phyloP scores from a whole-genome alignment of 352 stramenopile genomes.

The Blastocystis sp. region DNA sequence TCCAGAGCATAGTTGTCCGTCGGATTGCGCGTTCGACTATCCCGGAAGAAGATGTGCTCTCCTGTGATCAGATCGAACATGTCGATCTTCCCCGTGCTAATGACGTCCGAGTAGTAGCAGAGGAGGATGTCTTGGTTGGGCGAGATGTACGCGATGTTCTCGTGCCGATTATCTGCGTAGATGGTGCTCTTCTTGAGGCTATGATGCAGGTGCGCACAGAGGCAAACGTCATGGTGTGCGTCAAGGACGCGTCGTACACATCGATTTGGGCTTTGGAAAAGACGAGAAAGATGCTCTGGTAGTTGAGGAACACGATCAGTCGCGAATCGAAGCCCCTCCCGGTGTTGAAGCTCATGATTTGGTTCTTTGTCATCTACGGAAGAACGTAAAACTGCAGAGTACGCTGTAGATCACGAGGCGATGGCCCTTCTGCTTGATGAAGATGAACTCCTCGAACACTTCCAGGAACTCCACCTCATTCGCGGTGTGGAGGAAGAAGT shows the following conservation, averaged over 20 bases:
- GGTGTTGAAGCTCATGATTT: conserved; percentile 8
- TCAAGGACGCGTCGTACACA: conserved; percentile 24
- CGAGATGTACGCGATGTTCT: conserved; percentile 48
- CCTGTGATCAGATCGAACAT: conserved; percentile 43
- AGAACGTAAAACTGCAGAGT: not conserved
- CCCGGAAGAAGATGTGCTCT: conserved; percentile 13
- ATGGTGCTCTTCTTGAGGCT: conserved; percentile 6
- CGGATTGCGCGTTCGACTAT: conserved; percentile 26
- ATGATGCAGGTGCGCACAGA: not conserved
- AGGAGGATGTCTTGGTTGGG: conserved; percentile 38
- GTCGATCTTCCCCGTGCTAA: conserved; percentile 46
- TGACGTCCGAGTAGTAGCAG: conserved; percentile 39
- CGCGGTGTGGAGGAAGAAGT: conserved; percentile 50
- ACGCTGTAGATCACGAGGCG: conserved; percentile 41
- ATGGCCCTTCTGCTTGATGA: conserved; percentile 52
- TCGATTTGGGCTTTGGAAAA: conserved; percentile 36
- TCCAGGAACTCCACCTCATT: conserved; percentile 58
- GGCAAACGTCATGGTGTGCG: not conserved
- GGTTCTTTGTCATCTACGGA: conserved; percentile 29
- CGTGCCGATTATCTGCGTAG: conserved; percentile 37
- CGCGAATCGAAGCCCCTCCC: conserved; percentile 1
- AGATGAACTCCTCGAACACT: conserved; percentile 63
- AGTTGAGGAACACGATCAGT: conserved; percentile 55
- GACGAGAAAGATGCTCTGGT: conserved; percentile 45
- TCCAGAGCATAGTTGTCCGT: conserved; percentile 50